These are phyloP conservation scores for Cordyceps javanica DNA, from an alignment of 2,329 filamentous ascomycete genomes.

Conservation along the genomic window DNA sequence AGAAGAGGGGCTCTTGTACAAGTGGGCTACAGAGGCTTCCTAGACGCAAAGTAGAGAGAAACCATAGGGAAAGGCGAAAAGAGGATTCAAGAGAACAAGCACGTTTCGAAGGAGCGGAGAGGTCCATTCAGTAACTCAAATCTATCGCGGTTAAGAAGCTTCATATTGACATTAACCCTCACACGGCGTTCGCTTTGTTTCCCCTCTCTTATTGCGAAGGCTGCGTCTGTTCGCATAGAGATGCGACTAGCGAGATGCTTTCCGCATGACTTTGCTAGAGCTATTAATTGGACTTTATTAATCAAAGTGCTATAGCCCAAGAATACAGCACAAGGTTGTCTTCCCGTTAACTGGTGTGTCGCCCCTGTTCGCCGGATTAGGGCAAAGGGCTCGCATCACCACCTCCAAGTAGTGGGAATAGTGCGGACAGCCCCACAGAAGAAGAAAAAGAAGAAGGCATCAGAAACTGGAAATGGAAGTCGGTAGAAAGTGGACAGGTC, in stretches of 20 bases:
- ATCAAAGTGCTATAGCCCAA: no score
- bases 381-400: not conserved
- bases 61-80: not conserved
- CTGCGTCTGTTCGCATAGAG: not conserved
- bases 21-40: not conserved
- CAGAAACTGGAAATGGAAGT: not conserved
- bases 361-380: not conserved
- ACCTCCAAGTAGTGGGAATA: not conserved
- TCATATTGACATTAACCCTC: no score
- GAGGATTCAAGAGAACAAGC: not conserved
- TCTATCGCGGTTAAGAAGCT: no score
- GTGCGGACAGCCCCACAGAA: not conserved
- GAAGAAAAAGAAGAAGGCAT: not conserved
- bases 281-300: no score
- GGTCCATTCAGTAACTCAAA: no score
- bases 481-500: not conserved
- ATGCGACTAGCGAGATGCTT: not conserved
- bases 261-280: no score
- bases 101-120: not conserved
- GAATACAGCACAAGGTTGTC: no score
- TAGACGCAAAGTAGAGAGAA: not conserved
- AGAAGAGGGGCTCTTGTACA: not conserved
- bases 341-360: not conserved
- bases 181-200: not conserved
- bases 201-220: no score